Base-by-base conservation (phyloP, 495 filamentous ascomycete genomes). In the Durotheca rogersii region DNA sequence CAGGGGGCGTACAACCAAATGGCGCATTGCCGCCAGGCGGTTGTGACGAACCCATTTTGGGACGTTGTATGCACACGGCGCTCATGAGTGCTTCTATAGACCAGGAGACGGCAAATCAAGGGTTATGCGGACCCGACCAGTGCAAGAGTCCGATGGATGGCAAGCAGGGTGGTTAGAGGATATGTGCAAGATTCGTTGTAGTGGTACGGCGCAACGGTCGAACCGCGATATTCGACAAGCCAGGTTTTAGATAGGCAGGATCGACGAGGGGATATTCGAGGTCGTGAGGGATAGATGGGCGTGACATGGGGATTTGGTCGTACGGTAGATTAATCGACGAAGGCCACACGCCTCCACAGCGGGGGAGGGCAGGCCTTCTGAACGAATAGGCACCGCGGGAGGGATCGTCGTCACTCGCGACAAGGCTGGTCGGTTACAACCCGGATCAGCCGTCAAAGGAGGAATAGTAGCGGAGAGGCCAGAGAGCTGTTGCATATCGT, bases 1-100 rank as follows among this genome's bases (percentile, higher is more conserved):
- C 19, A 36, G 40, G 16, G 53, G 9, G 77, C 82, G 54, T 65
- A 85, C 82, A 85, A 48, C 81, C 82, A 72, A 85, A 85, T 14
- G 80, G 81, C 59, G 68, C 53, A 43, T 70, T 65, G 47, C 56
- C 55, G 45, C 69, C 62, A 40, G 67, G 64, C 51, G 63, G 60
- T 53, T 70, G 65, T 56, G 62, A 67, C 41, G 70, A 71, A 69
- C 67, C 70, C 73, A 76, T 76, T 47, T 62, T 70, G 59, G 68
- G 67, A 71, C 66, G 67, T 59, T 67, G 67, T 64, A 73, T 58
- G 47, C 58, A 57, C 48, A 29, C 58, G 45, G 65, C 69, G 53
- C 72, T 68, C 73, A 76, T 76, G 72, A 60, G 63, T 65, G 64
- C 68, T 62, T 57, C 52, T 52, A 41, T 53, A 31, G 27, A 11